These are phyloP conservation scores for Hypholoma fasciculare DNA, from an alignment of 768 basidiomycete genomes.

Conservation along the genomic window DNA sequence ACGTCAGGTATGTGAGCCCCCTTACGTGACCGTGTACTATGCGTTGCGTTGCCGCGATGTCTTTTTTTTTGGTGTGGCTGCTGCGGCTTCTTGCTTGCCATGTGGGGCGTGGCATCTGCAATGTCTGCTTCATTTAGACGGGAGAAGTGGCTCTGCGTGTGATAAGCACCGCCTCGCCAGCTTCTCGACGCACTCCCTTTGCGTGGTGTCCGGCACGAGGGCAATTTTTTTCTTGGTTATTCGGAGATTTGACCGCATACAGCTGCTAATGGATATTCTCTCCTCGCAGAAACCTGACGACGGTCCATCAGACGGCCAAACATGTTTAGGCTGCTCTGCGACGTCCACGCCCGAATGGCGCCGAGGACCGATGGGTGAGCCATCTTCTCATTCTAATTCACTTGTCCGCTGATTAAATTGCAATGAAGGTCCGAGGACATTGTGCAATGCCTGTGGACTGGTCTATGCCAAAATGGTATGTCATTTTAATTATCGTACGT, in stretches of 20 bases:
- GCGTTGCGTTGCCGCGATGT: not conserved
- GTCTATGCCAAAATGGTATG: constrained; percentile 85
- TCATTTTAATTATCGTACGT: constrained; percentile 8
- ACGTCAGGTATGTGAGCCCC: constrained; percentile 16
- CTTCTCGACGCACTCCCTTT: no score
- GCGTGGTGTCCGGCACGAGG: no score
- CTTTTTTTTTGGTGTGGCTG: no score
- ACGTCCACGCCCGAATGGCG: constrained; percentile 90
- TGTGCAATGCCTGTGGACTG: constrained; percentile 85
- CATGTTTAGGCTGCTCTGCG: constrained; percentile 78
- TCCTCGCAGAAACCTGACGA: constrained; percentile 38
- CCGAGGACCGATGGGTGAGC: constrained; percentile 74
- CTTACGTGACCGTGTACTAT: not conserved
- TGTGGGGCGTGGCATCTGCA: no score
- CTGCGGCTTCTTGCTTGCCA: no score
- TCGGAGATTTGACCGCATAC: not conserved
- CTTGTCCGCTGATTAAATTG: not conserved
- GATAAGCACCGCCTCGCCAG: no score
- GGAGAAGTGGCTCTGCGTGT: no score
- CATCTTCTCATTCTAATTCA: not conserved
- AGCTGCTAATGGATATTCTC: not conserved
- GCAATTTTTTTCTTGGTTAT: no score
- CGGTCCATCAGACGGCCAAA: constrained; percentile 60
- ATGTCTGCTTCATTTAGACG: no score
- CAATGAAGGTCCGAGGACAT: constrained; percentile 70